phyloP scores from a whole-genome alignment of 352 stramenopile genomes.

The Phytophthora cactorum region DNA sequence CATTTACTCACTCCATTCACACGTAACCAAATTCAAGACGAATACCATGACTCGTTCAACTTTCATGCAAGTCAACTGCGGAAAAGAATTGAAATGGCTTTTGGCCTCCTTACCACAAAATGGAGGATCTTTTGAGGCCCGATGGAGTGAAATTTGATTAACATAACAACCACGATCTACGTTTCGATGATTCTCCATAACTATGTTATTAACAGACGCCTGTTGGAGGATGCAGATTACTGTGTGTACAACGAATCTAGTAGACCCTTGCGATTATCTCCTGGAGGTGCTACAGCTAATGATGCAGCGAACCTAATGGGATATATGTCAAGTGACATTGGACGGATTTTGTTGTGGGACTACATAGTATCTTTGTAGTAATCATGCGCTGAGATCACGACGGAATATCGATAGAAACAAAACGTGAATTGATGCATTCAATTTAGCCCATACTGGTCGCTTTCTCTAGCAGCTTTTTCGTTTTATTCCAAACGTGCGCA shows the following conservation, averaged over 20 bases:
- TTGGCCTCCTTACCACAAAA: slow-evolving; percentile 5
- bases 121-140: not conserved
- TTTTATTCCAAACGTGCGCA: too few species aligned
- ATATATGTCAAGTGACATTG: slow-evolving; percentile 15
- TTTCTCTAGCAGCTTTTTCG: too few species aligned
- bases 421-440: too few species aligned
- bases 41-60: slow-evolving; percentile 13
- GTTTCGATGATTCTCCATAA: slow-evolving; percentile 8
- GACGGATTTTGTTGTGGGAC: not conserved
- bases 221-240: not conserved
- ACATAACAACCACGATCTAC: not conserved
- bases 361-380: too few species aligned
- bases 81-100: slow-evolving; percentile 6
- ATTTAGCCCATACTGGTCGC: too few species aligned
- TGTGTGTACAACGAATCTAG: too few species aligned
- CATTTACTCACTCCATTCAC: slow-evolving; percentile 10
- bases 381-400: too few species aligned
- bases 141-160: slow-evolving; percentile 8
- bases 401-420: too few species aligned
- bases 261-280: too few species aligned
- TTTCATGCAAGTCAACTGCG: slow-evolving; percentile 16
- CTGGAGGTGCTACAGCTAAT: too few species aligned
- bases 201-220: slow-evolving; percentile 6
- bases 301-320: slow-evolving; percentile 13
- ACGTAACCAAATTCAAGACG: slow-evolving; percentile 8